A percentile compares a stretch with the other conserved stretches of the same genome.
Conservation (phyloP, 768 basidiomycete genomes). For the Russula compacta region DNA sequence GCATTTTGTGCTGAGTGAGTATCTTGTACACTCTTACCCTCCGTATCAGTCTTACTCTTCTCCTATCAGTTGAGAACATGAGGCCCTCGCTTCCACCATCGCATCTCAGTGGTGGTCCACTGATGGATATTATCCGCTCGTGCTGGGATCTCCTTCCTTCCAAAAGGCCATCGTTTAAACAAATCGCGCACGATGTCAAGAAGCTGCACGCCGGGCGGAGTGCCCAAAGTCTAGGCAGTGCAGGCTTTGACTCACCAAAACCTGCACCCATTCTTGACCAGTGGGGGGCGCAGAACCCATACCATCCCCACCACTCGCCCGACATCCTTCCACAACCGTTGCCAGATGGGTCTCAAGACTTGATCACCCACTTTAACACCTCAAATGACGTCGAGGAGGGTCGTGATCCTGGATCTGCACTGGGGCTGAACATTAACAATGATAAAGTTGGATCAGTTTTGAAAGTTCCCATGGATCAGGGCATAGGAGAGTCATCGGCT, state of each 20-base stretch:
- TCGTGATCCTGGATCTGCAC: neutral
- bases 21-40: neutral
- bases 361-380: neutral
- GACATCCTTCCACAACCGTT: conserved; percentile 22
- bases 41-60: neutral
- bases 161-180: conserved; percentile 44
- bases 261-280: conserved; percentile 21
- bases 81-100: conserved; percentile 32
- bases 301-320: conserved; percentile 22
- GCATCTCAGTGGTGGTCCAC: conserved; percentile 27
- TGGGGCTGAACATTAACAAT: neutral
- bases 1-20: conserved; percentile 40
- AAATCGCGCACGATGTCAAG: conserved; percentile 39
- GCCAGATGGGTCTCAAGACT: conserved; percentile 10
- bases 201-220: conserved; percentile 35
- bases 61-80: conserved; percentile 20
- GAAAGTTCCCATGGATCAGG: neutral
- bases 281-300: conserved; percentile 8
- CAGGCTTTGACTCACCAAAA: conserved; percentile 28
- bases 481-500: neutral
- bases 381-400: neutral
- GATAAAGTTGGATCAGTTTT: neutral
- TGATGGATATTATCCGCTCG: conserved; percentile 37
- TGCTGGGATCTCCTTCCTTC: conserved; percentile 52
- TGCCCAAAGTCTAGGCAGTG: conserved; percentile 9